Base-by-base conservation (phyloP, 305 asterid genomes). In the Fraxinus floribunda region DNA sequence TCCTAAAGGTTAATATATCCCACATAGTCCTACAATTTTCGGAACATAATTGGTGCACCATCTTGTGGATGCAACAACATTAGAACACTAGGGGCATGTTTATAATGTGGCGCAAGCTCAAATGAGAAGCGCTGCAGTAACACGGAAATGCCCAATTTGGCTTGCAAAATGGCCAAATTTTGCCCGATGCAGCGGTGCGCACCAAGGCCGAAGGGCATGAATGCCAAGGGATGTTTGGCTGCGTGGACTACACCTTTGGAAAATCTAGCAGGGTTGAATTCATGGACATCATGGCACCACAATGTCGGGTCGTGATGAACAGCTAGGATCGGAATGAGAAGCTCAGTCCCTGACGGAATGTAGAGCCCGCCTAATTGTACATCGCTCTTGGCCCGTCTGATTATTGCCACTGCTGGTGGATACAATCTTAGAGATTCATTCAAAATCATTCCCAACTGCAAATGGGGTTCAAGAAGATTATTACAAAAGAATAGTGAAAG, bases 391-490 rank as follows among this genome's bases (percentile, higher is more conserved):
- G 98, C 93, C 13, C 94, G 86, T 64, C 98, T 84, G 87, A 95
- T 92, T 80, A 89, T 84, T 26, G 99, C 99, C 68, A 95, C 96
- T 13, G 94, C 97, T 0, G 99, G 99, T 30, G 99, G 98, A 86
- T 95, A 95, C 80, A 95, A 83, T 52, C 99, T 83, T 41, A 95
- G 84, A 5, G 97, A 89, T 84, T 95, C 99, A 72, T 92, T 91
- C 76, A 93, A 84, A 75, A 93, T 94, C 95, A 95, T 90, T 60
- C 94, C 93, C 81, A 95, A 83, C 98, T 95, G 94, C 89, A 87
- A 55, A 78, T 76, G 74, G 75, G 9, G 75, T 82, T 76, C 83
- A 76, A 62, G 39, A 78, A 29, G 18, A 78, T 24, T n/a, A 55
- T 5, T 5, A 13, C n/a, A 38, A 9, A 7, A 16, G 24, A 70